These are phyloP conservation scores for Ganoderma boninense DNA, from an alignment of 1,284 basidiomycete genomes.

Conservation along the genomic window DNA sequence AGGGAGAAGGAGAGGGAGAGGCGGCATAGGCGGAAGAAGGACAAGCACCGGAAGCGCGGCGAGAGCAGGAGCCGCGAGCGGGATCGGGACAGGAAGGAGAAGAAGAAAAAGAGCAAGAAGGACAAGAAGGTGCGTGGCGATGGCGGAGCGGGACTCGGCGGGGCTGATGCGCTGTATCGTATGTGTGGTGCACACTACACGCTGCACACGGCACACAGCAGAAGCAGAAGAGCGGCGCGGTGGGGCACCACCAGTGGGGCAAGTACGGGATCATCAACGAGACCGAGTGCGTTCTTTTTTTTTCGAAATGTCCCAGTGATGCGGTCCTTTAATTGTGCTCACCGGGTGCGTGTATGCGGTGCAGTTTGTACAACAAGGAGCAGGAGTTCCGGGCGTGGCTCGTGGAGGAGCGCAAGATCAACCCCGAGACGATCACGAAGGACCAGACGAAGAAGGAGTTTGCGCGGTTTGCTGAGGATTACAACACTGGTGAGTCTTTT, in stretches of 20 bases:
- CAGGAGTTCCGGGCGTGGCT: slow-evolving; percentile 91
- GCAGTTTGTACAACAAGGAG: slow-evolving; percentile 79
- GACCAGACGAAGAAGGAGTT: slow-evolving; percentile 89
- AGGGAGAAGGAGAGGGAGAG: slow-evolving; percentile 51
- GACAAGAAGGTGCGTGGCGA: slow-evolving; percentile 64
- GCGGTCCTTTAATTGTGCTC: not conserved
- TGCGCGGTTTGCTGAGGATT: slow-evolving; percentile 82
- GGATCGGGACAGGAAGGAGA: slow-evolving; percentile 45
- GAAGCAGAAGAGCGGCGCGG: slow-evolving; percentile 66
- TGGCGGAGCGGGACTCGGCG: not conserved
- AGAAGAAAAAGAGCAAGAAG: slow-evolving; percentile 72
- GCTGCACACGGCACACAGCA: slow-evolving; percentile 36
- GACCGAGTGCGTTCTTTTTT: slow-evolving; percentile 70
- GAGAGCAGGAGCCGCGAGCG: slow-evolving; percentile 53
- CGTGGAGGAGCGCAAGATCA: slow-evolving; percentile 87
- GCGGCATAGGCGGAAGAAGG: slow-evolving; percentile 50
- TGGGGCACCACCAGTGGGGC: slow-evolving; percentile 76
- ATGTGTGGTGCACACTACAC: slow-evolving; percentile 31
- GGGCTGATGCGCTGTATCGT: slow-evolving; percentile 2
- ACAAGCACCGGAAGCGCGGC: slow-evolving; percentile 50
- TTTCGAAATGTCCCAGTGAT: not conserved
- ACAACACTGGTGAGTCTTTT: slow-evolving; percentile 75
- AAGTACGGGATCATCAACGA: slow-evolving; percentile 89
- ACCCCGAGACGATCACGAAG: slow-evolving; percentile 86
- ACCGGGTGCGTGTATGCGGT: not conserved